Evolutionary conservation across 345 rosid species (phyloP).

Genomic region (Citrus mangshanensis): DNA sequence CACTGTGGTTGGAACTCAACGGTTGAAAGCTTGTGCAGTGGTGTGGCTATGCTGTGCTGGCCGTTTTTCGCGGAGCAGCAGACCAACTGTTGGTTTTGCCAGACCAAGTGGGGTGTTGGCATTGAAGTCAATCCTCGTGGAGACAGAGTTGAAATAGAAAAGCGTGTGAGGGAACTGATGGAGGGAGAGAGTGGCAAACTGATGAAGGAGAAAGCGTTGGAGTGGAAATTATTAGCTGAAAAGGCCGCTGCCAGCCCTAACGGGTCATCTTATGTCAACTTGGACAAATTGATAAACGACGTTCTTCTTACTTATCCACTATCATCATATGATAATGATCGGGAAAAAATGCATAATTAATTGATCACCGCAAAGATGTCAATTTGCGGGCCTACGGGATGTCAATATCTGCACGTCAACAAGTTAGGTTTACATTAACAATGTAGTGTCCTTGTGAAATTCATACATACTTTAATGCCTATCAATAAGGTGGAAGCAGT

Average conservation of each 20-base stretch:
- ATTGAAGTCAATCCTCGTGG: constrained; percentile 12
- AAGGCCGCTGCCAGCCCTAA: background rate
- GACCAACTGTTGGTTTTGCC: constrained; percentile 2
- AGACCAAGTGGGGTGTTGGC: constrained; percentile 16
- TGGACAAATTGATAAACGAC: no score
- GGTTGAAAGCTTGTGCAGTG: background rate
- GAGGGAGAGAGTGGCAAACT: constrained; percentile 9
- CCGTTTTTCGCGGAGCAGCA: constrained; percentile 11
- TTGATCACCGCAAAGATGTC: background rate
- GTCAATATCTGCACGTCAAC: no score
- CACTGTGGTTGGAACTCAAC: constrained; percentile 17
- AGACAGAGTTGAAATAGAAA: constrained; percentile 14
- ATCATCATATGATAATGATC: no score
- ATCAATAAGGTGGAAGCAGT: no score
- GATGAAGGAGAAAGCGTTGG: constrained; percentile 8
- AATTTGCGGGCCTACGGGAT: no score
- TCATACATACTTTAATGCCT: no score
- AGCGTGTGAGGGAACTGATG: constrained; percentile 20
- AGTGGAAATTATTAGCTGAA: constrained; percentile 15
- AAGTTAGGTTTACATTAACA: no score
- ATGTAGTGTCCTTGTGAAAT: background rate
- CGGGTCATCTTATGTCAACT: no score
- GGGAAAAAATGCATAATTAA: background rate
- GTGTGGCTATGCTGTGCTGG: constrained; percentile 15
- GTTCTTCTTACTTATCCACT: no score